phyloP scores from a whole-genome alignment of 202 grass and related monocot species.

The Brachypodium distachyon region DNA sequence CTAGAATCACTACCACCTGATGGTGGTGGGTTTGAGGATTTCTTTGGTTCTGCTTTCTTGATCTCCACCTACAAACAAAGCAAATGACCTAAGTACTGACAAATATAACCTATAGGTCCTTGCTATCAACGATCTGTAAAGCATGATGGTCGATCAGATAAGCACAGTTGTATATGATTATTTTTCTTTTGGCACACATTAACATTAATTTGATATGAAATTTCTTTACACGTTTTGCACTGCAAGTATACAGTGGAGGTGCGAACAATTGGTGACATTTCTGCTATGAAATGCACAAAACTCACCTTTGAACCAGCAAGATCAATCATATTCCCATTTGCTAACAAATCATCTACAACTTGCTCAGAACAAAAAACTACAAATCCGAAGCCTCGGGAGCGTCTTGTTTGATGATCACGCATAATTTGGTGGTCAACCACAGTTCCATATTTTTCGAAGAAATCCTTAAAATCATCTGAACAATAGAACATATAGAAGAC shows the following conservation, averaged over 20 bases:
- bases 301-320: conserved; percentile 84
- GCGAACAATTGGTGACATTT: background rate
- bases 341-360: conserved; percentile 81
- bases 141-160: conserved; percentile 21
- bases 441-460: conserved; percentile 67
- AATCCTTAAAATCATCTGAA: conserved; percentile 75
- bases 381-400: conserved; percentile 96
- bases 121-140: conserved; percentile 26
- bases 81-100: conserved; percentile 51
- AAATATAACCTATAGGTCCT: conserved; percentile 27
- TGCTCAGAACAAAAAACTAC: conserved; percentile 88
- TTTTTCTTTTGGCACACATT: conserved; percentile 7
- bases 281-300: conserved; percentile 22
- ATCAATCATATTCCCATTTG: conserved; percentile 89
- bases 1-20: conserved; percentile 54
- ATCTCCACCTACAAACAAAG: conserved; percentile 98
- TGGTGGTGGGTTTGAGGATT: conserved; percentile 50
- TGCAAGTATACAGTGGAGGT: background rate
- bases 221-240: conserved; percentile 5
- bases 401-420: conserved; percentile 71
- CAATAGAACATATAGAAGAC: conserved; percentile 17
- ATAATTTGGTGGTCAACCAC: conserved; percentile 89
- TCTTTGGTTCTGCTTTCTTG: conserved; percentile 99
- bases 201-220: background rate
- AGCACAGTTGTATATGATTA: background rate